Conservation (phyloP, 164 flowering plant genomes). For the Piper longum region DNA sequence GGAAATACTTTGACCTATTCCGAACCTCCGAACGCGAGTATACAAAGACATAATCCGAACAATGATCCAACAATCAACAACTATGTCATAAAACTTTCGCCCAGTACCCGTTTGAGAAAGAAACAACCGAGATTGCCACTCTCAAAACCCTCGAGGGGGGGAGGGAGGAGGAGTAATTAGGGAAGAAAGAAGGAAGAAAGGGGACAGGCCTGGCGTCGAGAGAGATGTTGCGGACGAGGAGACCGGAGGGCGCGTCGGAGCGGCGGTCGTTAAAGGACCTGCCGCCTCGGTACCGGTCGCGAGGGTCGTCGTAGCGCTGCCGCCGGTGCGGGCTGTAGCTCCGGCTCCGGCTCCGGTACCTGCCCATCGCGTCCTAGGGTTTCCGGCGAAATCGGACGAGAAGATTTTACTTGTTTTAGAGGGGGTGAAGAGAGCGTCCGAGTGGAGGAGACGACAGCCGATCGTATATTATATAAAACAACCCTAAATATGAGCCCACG, state of each 20-base stretch:
- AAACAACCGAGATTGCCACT: constrained; percentile 21
- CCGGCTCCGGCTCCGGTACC: constrained; percentile 47
- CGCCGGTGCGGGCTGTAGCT: constrained; percentile 36
- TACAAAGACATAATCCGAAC: no score
- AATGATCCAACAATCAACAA: no score
- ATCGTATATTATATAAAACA: no score
- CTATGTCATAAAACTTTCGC: no score
- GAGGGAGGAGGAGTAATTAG: not conserved
- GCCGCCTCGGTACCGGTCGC: constrained; percentile 29
- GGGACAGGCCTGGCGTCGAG: constrained; percentile 55
- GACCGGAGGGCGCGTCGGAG: constrained; percentile 63
- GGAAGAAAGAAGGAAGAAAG: not conserved
- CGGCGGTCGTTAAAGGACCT: constrained; percentile 38
- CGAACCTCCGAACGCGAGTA: no score
- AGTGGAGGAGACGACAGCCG: no score
- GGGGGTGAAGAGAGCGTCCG: no score
- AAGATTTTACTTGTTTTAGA: no score
- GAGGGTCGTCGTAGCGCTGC: constrained; percentile 35
- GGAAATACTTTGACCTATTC: no score
- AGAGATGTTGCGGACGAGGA: constrained; percentile 83
- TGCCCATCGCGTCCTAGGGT: constrained; percentile 21
- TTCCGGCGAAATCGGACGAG: not conserved
- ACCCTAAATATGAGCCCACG: no score
- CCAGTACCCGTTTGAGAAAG: no score
- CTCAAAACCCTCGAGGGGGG: not conserved